phyloP scores from a whole-genome alignment of 176 grass and related monocot genomes.

The Thalia dealbata region DNA sequence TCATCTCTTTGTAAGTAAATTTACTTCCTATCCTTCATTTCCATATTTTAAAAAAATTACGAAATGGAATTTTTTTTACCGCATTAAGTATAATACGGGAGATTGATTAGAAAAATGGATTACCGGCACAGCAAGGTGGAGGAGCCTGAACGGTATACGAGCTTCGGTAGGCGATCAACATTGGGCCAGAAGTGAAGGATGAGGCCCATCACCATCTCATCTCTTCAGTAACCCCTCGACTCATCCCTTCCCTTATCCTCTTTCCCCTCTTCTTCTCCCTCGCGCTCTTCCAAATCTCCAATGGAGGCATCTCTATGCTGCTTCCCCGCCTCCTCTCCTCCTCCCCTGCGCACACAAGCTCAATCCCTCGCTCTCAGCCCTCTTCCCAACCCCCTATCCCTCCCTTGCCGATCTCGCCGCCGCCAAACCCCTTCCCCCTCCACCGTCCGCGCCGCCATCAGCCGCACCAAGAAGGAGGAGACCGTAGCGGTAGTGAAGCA shows the following conservation, averaged over 20 bases:
- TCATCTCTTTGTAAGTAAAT: too few relatives aligned
- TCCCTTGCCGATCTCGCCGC: neutral
- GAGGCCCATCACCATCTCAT: neutral
- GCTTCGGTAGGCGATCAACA: too few relatives aligned
- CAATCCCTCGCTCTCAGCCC: neutral
- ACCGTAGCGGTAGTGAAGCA: constrained; percentile 44
- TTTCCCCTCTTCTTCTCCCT: neutral
- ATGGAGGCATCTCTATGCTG: constrained; percentile 15
- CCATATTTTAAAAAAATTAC: too few relatives aligned
- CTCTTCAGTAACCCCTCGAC: neutral
- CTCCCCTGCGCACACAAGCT: neutral
- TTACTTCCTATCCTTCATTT: too few relatives aligned
- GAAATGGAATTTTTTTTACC: too few relatives aligned
- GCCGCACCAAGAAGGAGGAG: constrained; percentile 34
- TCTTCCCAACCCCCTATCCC: neutral
- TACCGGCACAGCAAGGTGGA: too few relatives aligned
- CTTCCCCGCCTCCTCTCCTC: neutral
- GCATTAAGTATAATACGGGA: too few relatives aligned
- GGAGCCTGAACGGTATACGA: too few relatives aligned
- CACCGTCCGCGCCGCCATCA: constrained; percentile 43
- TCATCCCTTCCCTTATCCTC: neutral
- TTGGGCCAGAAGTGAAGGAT: neutral
- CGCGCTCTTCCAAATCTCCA: neutral
- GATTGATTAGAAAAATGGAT: too few relatives aligned
- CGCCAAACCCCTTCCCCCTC: neutral